Percentiles rank a stretch among this genome's conserved stretches.
phyloP scores from a whole-genome alignment of 495 filamentous ascomycete genomes.

The Talaromyces thailandensis region DNA sequence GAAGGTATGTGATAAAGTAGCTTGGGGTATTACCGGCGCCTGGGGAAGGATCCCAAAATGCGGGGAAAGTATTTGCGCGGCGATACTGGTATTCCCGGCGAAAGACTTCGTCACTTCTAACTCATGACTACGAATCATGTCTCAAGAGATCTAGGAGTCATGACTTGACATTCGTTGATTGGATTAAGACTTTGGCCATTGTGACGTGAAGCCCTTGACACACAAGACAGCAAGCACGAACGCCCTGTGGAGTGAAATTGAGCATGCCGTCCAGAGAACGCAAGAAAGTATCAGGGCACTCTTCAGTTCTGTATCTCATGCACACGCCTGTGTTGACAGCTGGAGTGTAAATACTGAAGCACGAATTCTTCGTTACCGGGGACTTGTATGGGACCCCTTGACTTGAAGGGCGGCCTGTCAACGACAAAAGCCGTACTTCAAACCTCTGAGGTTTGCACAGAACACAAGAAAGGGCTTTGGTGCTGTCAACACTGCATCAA shows the following conservation, averaged over 20 bases:
- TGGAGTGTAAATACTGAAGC: too few species aligned
- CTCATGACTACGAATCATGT: background rate
- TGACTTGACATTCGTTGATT: background rate
- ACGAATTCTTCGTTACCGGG: too few species aligned
- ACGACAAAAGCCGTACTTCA: background rate
- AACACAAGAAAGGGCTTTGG: too few species aligned
- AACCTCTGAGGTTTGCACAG: too few species aligned
- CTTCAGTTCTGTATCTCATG: too few species aligned
- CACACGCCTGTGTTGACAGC: too few species aligned
- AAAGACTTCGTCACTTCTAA: background rate
- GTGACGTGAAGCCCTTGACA: conserved; percentile 46
- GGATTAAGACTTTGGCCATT: conserved; percentile 19
- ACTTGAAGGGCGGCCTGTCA: background rate
- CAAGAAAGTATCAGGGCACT: too few species aligned
- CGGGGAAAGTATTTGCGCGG: background rate
- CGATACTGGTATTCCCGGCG: background rate
- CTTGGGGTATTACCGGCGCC: background rate
- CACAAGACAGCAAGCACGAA: conserved; percentile 20
- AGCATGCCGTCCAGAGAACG: background rate
- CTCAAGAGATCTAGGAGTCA: background rate
- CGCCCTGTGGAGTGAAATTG: background rate
- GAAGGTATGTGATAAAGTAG: background rate
- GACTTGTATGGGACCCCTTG: too few species aligned
- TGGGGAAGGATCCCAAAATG: background rate
- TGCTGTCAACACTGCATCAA: too few species aligned